Conservation (phyloP, 257 asterid genomes). For the Solanum pinnatisectum region DNA sequence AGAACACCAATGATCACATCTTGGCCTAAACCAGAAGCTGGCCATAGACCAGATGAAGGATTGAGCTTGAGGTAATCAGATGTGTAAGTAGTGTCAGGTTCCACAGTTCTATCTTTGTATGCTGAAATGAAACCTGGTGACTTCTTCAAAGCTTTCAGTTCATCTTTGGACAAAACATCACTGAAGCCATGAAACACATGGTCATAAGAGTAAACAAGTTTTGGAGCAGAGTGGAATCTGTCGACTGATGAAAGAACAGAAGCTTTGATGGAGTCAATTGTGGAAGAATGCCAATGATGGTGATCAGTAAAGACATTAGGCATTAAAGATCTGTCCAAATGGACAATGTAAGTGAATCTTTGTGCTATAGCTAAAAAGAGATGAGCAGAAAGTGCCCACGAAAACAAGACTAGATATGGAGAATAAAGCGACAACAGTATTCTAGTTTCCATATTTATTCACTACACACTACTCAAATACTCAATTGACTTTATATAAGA, state of each 20-base stretch:
- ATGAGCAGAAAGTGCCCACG: neutral
- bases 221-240: neutral
- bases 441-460: neutral
- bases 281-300: constrained; percentile 10
- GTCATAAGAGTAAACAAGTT: neutral
- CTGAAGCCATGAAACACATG: neutral
- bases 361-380: neutral
- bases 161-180: neutral
- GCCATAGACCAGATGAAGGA: neutral
- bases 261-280: neutral
- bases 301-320: constrained; percentile 6
- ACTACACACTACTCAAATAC: neutral
- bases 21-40: neutral
- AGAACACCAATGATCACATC: neutral
- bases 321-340: constrained; percentile 11
- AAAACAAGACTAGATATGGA: neutral
- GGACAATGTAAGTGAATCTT: constrained; percentile 12
- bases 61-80: neutral
- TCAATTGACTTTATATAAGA: neutral
- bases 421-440: neutral
- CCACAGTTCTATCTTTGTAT: neutral
- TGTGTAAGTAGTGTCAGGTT: neutral
- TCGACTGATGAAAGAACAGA: neutral
- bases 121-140: neutral
- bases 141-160: neutral